Conservation (phyloP, 495 filamentous ascomycete genomes). For the Cercophora newfieldiana region DNA sequence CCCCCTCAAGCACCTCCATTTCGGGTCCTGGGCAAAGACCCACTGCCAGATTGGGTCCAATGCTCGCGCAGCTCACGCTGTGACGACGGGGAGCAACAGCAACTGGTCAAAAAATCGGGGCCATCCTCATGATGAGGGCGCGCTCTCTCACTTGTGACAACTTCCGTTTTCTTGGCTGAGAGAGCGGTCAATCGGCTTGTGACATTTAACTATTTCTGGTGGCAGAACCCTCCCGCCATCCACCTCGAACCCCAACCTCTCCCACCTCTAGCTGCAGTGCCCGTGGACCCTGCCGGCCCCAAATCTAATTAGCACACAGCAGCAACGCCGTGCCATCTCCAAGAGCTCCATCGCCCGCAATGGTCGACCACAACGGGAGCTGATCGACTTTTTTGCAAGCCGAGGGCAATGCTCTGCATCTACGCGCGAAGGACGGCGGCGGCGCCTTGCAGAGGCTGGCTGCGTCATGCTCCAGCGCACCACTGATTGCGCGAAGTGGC, state of each 20-base stretch:
- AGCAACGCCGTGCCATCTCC: neutral
- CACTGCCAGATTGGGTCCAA: slow-evolving; percentile 13
- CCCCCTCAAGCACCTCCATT: slow-evolving; percentile 14
- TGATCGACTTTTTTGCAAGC: neutral
- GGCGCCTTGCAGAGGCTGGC: neutral
- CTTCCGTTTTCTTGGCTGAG: neutral
- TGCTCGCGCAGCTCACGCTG: slow-evolving; percentile 17
- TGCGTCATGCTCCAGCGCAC: neutral
- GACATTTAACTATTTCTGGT: neutral
- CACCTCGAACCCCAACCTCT: neutral
- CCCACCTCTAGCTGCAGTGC: neutral
- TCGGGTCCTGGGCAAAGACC: neutral
- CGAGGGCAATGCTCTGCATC: neutral
- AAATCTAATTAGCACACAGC: slow-evolving; percentile 2
- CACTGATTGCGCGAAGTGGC: neutral
- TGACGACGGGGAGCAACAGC: slow-evolving; percentile 4
- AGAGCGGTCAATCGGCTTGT: neutral
- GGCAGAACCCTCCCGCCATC: neutral
- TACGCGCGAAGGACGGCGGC: neutral
- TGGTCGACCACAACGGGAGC: neutral
- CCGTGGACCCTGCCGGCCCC: slow-evolving; percentile 1
- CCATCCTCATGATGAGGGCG: neutral
- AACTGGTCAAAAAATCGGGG: neutral
- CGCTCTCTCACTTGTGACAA: slow-evolving; percentile 3
- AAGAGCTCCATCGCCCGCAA: neutral